These are phyloP conservation scores for Geum urbanum DNA, from an alignment of 306 rosid genomes.

Conservation along the genomic window DNA sequence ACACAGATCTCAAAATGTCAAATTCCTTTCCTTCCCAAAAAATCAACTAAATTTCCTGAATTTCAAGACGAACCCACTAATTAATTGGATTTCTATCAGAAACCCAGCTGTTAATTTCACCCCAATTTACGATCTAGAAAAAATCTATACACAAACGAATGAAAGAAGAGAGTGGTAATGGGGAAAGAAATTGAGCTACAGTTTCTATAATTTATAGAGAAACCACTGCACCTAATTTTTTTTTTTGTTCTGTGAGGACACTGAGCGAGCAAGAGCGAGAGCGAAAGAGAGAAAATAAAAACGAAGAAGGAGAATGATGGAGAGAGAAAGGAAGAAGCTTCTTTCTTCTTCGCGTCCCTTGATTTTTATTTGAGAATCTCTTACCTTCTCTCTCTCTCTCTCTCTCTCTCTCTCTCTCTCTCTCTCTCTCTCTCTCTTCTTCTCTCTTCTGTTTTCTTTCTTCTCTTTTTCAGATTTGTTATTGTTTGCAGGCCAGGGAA, in stretches of 20 bases:
- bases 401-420: background rate
- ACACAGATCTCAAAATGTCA: background rate
- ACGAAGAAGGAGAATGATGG: conserved; percentile 2
- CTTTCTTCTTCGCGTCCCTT: conserved; percentile 12
- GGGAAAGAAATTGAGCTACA: conserved; percentile 14
- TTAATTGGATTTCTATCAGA: background rate
- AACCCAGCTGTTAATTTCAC: background rate
- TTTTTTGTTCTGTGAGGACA: conserved; percentile 9
- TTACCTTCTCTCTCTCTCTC: background rate
- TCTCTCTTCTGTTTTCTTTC: background rate
- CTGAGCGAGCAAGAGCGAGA: conserved; percentile 27
- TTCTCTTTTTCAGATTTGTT: background rate
- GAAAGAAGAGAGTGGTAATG: background rate
- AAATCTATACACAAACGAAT: background rate
- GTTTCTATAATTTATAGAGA: background rate
- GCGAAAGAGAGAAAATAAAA: conserved; percentile 26
- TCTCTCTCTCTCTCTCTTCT: too few relatives aligned
- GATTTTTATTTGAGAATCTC: conserved; percentile 17
- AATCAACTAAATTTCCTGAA: background rate
- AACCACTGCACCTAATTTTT: conserved; percentile 15
- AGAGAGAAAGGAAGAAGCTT: background rate
- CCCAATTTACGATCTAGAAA: background rate
- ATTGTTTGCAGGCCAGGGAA: conserved; percentile 19
- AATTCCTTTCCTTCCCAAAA: background rate
- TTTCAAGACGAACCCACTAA: background rate